Conservation (phyloP, 441 rosid genomes). For the Jatropha multifida region DNA sequence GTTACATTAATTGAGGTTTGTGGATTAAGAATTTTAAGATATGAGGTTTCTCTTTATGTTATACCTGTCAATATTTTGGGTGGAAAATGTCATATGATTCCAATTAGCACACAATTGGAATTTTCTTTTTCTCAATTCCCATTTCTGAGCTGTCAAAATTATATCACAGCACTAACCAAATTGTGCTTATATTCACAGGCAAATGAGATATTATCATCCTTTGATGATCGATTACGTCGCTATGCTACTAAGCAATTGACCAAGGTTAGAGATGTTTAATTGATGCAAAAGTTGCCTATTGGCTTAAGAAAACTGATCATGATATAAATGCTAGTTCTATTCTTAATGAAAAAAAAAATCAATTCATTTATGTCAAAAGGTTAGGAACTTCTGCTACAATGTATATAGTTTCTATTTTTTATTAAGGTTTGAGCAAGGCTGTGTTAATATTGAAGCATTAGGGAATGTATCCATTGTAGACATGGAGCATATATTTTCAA, state of each 20-base stretch:
- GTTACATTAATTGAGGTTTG: conserved; percentile 91
- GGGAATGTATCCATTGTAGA: neutral
- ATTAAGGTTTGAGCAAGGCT: neutral
- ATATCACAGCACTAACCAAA: conserved; percentile 5
- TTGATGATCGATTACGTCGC: conserved; percentile 76
- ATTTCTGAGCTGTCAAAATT: neutral
- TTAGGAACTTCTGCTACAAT: neutral
- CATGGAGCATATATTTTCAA: neutral
- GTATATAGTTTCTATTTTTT: neutral
- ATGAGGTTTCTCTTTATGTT: neutral
- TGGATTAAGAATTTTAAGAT: conserved; percentile 12
- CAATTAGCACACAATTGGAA: neutral
- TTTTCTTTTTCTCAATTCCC: neutral
- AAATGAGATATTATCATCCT: conserved; percentile 81
- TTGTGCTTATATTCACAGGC: conserved; percentile 46
- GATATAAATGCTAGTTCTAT: neutral
- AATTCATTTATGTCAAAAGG: neutral
- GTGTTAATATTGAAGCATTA: neutral
- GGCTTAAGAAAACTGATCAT: neutral
- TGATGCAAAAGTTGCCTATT: neutral
- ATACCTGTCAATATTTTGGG: conserved; percentile 1
- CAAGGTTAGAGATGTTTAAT: conserved; percentile 48
- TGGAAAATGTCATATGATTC: conserved; percentile 8
- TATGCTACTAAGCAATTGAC: conserved; percentile 86
- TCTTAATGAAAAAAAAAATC: neutral